Conservation (phyloP, 2,329 filamentous ascomycete genomes). For the Colletotrichum somersetense region DNA sequence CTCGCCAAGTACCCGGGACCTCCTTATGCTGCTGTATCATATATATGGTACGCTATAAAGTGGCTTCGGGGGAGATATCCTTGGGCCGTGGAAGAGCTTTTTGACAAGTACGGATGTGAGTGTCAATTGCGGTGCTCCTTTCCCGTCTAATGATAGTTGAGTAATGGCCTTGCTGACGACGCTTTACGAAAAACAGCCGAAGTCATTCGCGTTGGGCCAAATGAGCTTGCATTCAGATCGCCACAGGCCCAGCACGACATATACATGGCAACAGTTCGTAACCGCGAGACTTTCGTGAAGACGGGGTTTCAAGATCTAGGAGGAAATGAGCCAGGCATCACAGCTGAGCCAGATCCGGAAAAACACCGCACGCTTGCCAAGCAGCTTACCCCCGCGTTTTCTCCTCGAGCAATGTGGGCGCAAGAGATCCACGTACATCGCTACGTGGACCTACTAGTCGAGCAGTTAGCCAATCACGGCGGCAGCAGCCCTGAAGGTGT, state of each 20-base stretch:
- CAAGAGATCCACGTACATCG: not conserved
- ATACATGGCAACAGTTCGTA: not conserved
- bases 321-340: not conserved
- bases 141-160: not conserved
- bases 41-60: not conserved
- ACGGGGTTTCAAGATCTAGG: conserved; percentile 11
- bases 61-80: not conserved
- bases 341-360: not conserved
- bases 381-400: not conserved
- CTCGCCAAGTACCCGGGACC: not conserved
- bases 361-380: not conserved
- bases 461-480: not conserved
- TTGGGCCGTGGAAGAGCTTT: not conserved
- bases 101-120: not conserved
- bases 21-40: not conserved
- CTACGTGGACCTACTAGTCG: not conserved
- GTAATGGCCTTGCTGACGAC: not conserved
- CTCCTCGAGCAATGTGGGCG: not conserved
- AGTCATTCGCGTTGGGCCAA: conserved; percentile 4
- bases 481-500: not conserved
- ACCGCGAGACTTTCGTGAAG: conserved; percentile 3
- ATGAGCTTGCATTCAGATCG: conserved; percentile 6
- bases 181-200: not conserved
- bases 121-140: not conserved
- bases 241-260: conserved; percentile 12